Base-by-base conservation (phyloP, 495 filamentous ascomycete species). In the Penicillium desertorum region DNA sequence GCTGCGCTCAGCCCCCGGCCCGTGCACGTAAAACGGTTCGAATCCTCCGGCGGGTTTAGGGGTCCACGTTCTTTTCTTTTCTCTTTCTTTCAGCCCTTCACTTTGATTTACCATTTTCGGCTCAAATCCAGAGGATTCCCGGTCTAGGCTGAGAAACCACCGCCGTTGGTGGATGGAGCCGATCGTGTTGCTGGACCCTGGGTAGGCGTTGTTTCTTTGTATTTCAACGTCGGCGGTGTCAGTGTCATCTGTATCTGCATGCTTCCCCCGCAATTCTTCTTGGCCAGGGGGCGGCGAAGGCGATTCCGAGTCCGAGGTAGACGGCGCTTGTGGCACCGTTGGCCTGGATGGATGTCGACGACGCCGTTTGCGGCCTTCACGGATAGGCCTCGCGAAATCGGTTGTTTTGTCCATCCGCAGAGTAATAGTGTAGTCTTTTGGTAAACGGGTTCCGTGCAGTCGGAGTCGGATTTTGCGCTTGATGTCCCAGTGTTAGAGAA, bases 201-300 rank as follows among this genome's bases (percentile, higher is more conserved):
- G 69, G 65, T 89, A 88, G 17, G 86, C 83, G 56, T 89, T 89
- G 11, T 79, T 81, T 4, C 65, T 60, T n/a, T 83, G 81, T 27
- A 85, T 84, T 20, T 77, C 54, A n/a, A 74, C 60, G 54, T 82
- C 76, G 32, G 65, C 62, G 0, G 68, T 60, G 27, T 62, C 9
- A 5, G 66, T 58, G 10, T 50, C 22, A 11, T 50, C 29, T 37
- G 19, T 14, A 37, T 23, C 9, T 10, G 60, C 48, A 43, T 68
- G 61, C 0, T 46, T 3, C 16, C 6, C 36, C 6, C 5, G 27
- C 29, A n/a, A 45, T 30, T 20, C n/a, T 39, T 27, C 6, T 4
- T 47, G 45, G 11, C 23, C 19, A 25, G 62, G 52, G 0, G 47
- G 46, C 19, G 56, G 49, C 3, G 51, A 50, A 30, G 43, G 47